These are phyloP conservation scores for Cercophora scortea DNA, from an alignment of 495 filamentous ascomycete species.

Conservation along the genomic window DNA sequence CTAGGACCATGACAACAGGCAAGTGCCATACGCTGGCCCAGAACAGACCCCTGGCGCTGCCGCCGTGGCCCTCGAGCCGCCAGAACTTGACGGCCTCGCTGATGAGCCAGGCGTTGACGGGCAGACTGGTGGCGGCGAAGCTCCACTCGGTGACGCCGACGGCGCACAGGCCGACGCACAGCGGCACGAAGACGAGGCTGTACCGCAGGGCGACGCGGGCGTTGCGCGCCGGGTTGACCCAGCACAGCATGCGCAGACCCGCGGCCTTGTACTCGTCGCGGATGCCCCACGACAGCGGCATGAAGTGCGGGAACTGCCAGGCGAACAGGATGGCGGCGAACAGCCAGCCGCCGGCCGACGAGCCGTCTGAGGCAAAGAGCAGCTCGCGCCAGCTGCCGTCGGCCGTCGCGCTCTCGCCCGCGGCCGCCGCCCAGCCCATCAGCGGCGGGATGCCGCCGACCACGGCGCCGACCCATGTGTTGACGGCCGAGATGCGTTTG, in stretches of 20 bases:
- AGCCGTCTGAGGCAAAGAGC: constrained; percentile 42
- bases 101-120: constrained; percentile 82
- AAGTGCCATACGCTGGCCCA: constrained; percentile 98
- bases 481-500: constrained; percentile 78
- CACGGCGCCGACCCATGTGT: constrained; percentile 92
- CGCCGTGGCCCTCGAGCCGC: constrained; percentile 66
- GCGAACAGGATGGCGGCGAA: constrained; percentile 78
- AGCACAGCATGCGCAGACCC: constrained; percentile 85
- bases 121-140: constrained; percentile 71
- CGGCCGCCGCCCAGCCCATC: constrained; percentile 95
- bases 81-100: constrained; percentile 78
- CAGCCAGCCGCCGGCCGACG: constrained; percentile 79
- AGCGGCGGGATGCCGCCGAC: constrained; percentile 90
- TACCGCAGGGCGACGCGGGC: constrained; percentile 82
- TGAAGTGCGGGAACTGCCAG: constrained; percentile 99
- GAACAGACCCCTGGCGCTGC: constrained; percentile 78
- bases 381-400: constrained; percentile 69
- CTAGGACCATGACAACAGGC: constrained; percentile 82
- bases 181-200: constrained; percentile 76
- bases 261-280: constrained; percentile 82
- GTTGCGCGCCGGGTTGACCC: constrained; percentile 79
- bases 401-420: constrained; percentile 74
- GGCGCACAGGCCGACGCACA: constrained; percentile 77
- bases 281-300: constrained; percentile 79
- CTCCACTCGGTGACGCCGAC: constrained; percentile 78